Evolutionary conservation across 805 yeast genomes (phyloP).

Genomic region (Dipodascus geniculatus): DNA sequence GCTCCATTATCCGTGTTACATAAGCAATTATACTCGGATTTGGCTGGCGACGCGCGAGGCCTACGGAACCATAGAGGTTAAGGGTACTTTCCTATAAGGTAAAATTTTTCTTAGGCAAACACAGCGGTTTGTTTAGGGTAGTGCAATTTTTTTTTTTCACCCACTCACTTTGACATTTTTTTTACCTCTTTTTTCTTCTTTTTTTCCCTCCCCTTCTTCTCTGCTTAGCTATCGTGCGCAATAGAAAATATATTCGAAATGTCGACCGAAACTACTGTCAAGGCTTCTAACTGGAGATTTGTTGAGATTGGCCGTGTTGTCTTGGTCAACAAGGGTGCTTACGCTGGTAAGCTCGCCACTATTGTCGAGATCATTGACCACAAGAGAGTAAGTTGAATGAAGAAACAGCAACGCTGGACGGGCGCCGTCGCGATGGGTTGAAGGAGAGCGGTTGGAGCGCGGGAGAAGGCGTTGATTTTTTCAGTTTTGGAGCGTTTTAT

Average conservation of each 20-base stretch:
- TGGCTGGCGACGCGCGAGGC: too few relatives aligned
- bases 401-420: background rate
- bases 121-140: background rate
- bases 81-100: background rate
- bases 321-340: slow-evolving; percentile 68
- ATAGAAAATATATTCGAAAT: slow-evolving; percentile 26
- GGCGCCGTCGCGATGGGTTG: too few relatives aligned
- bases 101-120: background rate
- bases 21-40: background rate
- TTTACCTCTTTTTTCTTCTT: background rate
- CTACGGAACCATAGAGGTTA: background rate
- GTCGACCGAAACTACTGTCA: slow-evolving; percentile 69
- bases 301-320: slow-evolving; percentile 99
- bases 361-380: slow-evolving; percentile 98
- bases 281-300: slow-evolving; percentile 97
- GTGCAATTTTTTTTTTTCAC: background rate
- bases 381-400: slow-evolving; percentile 64
- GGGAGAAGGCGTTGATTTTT: too few relatives aligned
- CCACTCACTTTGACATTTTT: background rate
- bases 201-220: background rate
- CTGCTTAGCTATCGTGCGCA: slow-evolving; percentile 1
- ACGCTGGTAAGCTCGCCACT: slow-evolving; percentile 80
- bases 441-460: too few relatives aligned
- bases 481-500: slow-evolving; percentile 1
- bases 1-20: too few relatives aligned